These are phyloP conservation scores for Primulina tabacum DNA, from an alignment of 257 asterid species.

Conservation along the genomic window DNA sequence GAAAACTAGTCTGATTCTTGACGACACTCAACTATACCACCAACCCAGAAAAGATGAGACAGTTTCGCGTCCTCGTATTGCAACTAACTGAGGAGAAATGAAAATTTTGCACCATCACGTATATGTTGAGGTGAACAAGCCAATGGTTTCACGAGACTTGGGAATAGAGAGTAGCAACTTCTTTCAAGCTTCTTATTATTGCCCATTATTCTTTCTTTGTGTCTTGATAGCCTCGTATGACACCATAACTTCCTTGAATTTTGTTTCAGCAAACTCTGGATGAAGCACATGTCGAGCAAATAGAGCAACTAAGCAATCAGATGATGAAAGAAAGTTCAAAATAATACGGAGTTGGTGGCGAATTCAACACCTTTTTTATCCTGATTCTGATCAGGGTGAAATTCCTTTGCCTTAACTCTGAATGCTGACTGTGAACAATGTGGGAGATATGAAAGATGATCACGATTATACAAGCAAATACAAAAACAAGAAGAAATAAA, in stretches of 20 bases:
- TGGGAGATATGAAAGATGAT: no score
- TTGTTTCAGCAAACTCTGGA: constrained; percentile 76
- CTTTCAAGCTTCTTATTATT: constrained; percentile 8
- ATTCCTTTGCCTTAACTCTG: no score
- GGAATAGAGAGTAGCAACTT: neutral
- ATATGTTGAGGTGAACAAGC: constrained; percentile 10
- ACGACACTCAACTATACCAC: constrained; percentile 16
- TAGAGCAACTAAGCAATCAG: constrained; percentile 18
- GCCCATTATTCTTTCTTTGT: constrained; percentile 55
- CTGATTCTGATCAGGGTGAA: no score
- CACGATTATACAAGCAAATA: no score
- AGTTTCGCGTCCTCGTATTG: neutral
- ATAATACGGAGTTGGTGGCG: no score
- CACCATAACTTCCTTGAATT: constrained; percentile 73
- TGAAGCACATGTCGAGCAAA: constrained; percentile 11
- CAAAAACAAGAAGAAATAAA: constrained; percentile 3
- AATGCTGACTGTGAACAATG: no score
- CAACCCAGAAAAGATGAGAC: constrained; percentile 2
- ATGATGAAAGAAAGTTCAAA: constrained; percentile 11
- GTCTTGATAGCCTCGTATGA: constrained; percentile 50
- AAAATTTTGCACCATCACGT: neutral
- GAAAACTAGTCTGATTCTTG: constrained; percentile 23
- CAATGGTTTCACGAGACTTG: neutral
- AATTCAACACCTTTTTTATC: no score
- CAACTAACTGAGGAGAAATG: constrained; percentile 17